Evolutionary conservation across 371 early-diverging fungal genomes (phyloP).

Genomic region (Apophysomyces sp.): DNA sequence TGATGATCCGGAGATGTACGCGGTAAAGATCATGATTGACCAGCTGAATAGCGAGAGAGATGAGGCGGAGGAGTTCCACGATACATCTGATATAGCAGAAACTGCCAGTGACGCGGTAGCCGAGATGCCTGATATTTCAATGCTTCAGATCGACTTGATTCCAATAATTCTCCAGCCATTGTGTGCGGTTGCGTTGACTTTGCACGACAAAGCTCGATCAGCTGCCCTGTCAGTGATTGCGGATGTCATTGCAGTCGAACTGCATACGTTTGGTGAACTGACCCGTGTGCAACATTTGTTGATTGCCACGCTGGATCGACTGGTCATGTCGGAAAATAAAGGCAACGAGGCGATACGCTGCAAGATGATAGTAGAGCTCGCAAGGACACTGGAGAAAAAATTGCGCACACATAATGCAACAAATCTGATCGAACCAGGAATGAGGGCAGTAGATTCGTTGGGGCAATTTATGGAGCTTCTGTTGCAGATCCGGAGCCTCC

Average conservation of each 20-base stretch:
- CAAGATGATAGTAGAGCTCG: slow-evolving; percentile 35
- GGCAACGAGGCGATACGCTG: slow-evolving; percentile 47
- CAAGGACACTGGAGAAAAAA: slow-evolving; percentile 25
- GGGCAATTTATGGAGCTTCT: slow-evolving; percentile 56
- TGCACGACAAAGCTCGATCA: slow-evolving; percentile 56
- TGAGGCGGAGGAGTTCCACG: neutral
- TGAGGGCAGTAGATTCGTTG: slow-evolving; percentile 52
- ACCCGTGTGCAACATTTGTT: slow-evolving; percentile 55
- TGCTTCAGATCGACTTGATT: slow-evolving; percentile 49
- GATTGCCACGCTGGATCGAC: slow-evolving; percentile 61
- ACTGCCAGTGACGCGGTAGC: neutral
- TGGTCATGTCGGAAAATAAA: slow-evolving; percentile 59
- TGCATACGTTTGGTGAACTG: slow-evolving; percentile 49
- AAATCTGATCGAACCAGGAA: slow-evolving; percentile 21
- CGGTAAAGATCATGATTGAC: slow-evolving; percentile 17
- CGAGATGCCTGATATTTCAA: slow-evolving; percentile 17
- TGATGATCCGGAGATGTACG: slow-evolving; percentile 10
- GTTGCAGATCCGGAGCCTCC: slow-evolving; percentile 59
- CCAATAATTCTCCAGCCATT: slow-evolving; percentile 61
- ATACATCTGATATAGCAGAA: neutral
- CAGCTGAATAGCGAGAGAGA: slow-evolving; percentile 12
- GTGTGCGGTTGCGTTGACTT: slow-evolving; percentile 59
- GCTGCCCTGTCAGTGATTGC: slow-evolving; percentile 59
- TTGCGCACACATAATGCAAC: slow-evolving; percentile 16
- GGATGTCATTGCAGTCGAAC: slow-evolving; percentile 65